These are phyloP conservation scores for Cordyceps cateniannulata DNA, from an alignment of 2,329 filamentous ascomycete genomes.

Conservation along the genomic window DNA sequence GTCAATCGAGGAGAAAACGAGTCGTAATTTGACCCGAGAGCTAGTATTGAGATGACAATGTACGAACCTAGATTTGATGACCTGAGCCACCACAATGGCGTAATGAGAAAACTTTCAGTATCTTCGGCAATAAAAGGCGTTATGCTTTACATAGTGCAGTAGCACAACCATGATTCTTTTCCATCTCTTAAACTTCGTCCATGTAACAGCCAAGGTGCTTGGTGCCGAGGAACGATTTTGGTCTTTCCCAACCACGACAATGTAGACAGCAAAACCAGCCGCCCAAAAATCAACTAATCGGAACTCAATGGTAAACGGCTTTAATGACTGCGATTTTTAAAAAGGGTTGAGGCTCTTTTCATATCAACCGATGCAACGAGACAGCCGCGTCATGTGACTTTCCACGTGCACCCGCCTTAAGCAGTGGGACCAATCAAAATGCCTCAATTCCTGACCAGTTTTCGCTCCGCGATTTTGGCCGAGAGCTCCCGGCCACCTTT, in stretches of 20 bases:
- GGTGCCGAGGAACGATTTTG: too few relatives aligned
- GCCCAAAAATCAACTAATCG: too few relatives aligned
- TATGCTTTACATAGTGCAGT: background rate
- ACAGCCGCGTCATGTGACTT: slow-evolving; percentile 19
- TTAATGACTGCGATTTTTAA: too few relatives aligned
- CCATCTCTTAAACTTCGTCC: background rate
- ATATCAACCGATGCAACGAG: background rate
- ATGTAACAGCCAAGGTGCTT: background rate
- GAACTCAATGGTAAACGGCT: too few relatives aligned
- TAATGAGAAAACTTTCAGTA: background rate
- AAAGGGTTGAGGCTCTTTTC: background rate
- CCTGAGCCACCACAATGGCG: background rate
- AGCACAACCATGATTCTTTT: background rate
- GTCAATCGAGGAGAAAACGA: slow-evolving; percentile 50
- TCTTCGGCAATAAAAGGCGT: slow-evolving; percentile 4
- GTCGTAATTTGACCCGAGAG: slow-evolving; percentile 16
- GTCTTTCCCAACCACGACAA: too few relatives aligned
- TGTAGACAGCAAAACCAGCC: too few relatives aligned
- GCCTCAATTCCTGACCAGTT: slow-evolving; percentile 43
- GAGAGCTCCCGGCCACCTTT: slow-evolving; percentile 35
- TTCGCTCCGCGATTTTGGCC: slow-evolving; percentile 33
- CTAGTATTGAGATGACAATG: background rate
- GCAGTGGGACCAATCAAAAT: slow-evolving; percentile 38
- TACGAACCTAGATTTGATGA: slow-evolving; percentile 3
- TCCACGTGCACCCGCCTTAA: slow-evolving; percentile 14